Conservation (phyloP, 805 yeast genomes). For the Sugiyamaella chiloensis region DNA sequence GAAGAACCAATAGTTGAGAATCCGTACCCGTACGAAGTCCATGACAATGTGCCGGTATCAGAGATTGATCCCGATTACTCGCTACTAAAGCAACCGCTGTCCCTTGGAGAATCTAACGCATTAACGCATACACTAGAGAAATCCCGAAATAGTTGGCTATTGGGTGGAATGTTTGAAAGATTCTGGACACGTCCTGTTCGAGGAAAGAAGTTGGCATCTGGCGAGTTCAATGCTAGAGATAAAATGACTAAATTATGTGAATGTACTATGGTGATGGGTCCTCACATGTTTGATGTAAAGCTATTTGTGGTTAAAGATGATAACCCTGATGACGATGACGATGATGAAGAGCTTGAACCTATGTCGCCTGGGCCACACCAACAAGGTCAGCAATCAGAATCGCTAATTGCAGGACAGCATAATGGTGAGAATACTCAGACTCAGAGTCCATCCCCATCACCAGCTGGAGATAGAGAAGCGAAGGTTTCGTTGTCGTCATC, state of each 20-base stretch:
- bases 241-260: constrained; percentile 87
- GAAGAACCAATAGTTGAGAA: neutral
- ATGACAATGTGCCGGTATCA: constrained; percentile 68
- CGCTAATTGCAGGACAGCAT: constrained; percentile 18
- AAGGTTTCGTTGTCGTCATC: no score
- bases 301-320: constrained; percentile 85
- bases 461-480: neutral
- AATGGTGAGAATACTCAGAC: neutral
- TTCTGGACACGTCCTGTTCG: constrained; percentile 76
- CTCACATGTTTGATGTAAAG: constrained; percentile 74
- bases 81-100: constrained; percentile 59
- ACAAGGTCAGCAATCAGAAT: neutral
- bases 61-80: constrained; percentile 60
- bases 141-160: constrained; percentile 67
- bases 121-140: constrained; percentile 51
- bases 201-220: constrained; percentile 45
- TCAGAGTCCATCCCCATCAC: neutral
- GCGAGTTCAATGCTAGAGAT: constrained; percentile 64
- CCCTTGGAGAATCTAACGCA: constrained; percentile 64
- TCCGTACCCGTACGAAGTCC: constrained; percentile 55
- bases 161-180: constrained; percentile 65
- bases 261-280: constrained; percentile 68
- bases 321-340: constrained; percentile 33
- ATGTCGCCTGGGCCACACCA: neutral
- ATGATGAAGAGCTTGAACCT: constrained; percentile 22